Evolutionary conservation across 352 stramenopile species (phyloP), one percentile per base, ranked within the genome.

Genomic region (Pythium oligandrum): DNA sequence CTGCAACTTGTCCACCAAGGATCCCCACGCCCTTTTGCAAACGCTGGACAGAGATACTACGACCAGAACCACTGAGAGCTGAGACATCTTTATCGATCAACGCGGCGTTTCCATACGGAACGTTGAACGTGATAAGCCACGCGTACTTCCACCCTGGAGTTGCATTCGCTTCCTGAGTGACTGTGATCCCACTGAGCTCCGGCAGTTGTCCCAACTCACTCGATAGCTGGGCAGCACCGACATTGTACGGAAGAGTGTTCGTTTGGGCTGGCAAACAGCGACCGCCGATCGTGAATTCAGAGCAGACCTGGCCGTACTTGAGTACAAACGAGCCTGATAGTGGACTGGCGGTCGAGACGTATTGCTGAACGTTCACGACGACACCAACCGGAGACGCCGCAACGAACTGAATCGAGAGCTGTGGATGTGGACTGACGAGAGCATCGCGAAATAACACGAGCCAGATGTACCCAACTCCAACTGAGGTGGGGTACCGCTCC

Each of bases 311-410:
- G 6, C 78, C 78, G 57, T 73, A 93, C 46, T 64, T 40, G 4
- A 95, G 40, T 8, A 46, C 60, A 55, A 92, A 93, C n/a, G 59
- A 61, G 3, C 85, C 85, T 54, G 51, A 55, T 10, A 83, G 37
- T 5, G 51, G 43, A 8, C 34, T 47, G 35, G 68, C 63, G 12
- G 57, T 78, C 7, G 66, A 64, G n/a, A 51, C 2, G 9, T 57
- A 56, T 26, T 50, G 44, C 38, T 38, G 47, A 12, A 82, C 60
- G 6, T 48, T 40, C 2, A 80, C 59, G 32, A 68, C 43, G 3
- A 82, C 38, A 11, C 61, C 70, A 4, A 63, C 44, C 4, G 66
- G 66, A 9, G 52, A 53, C 6, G 47, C 35, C 7, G 34, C 62
- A 10, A 61, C 32, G 10, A 83, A 68, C 36, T 66, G 59, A n/a